These are phyloP conservation scores for Coniochaeta sp. DNA, from an alignment of 2,329 filamentous ascomycete genomes.

Conservation along the genomic window DNA sequence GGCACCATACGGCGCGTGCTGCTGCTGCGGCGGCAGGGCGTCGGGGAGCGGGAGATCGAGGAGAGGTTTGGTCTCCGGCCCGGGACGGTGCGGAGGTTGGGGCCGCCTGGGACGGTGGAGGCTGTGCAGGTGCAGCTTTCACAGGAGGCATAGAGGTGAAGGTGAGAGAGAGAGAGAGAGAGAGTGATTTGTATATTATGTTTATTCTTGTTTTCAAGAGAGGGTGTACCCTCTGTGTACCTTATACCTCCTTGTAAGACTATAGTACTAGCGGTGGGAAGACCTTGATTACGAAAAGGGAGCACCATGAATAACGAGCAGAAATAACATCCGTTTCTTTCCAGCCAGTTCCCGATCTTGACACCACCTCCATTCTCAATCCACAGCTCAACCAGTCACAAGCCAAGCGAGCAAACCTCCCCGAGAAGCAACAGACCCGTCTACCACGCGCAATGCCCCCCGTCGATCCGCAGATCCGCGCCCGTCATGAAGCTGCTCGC, in stretches of 20 bases:
- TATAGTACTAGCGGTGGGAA: background rate
- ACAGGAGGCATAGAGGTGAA: no score
- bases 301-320: no score
- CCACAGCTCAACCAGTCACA: no score
- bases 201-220: background rate
- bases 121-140: slow-evolving; percentile 19
- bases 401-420: no score
- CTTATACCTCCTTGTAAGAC: background rate
- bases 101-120: slow-evolving; percentile 30
- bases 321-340: no score
- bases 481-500: slow-evolving; percentile 67
- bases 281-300: no score
- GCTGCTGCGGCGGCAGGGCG: slow-evolving; percentile 32
- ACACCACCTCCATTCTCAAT: background rate
- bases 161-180: no score
- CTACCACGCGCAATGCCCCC: slow-evolving; percentile 61
- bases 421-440: no score
- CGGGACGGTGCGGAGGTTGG: slow-evolving; percentile 38
- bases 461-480: slow-evolving; percentile 62
- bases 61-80: slow-evolving; percentile 32
- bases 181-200: background rate
- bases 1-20: slow-evolving; percentile 39
- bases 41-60: slow-evolving; percentile 35
- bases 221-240: background rate
- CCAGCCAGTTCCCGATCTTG: background rate